Evolutionary conservation across 768 basidiomycete genomes (phyloP).

Genomic region (Mycena sanguinolenta): DNA sequence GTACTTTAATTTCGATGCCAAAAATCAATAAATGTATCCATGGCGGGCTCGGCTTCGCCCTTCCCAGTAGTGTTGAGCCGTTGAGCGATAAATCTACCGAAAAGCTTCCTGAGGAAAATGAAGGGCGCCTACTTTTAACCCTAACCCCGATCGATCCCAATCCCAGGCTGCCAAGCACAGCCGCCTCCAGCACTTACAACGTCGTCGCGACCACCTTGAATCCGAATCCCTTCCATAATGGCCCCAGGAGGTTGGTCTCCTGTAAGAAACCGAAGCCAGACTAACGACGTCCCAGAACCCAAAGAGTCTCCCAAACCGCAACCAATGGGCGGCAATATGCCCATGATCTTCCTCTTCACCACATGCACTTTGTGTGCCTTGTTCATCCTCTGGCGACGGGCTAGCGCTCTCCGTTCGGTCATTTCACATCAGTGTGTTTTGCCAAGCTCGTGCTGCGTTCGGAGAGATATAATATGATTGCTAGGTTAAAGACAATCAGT

Average conservation of each 20-base stretch:
- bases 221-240: not conserved
- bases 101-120: no score
- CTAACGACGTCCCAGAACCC: slow-evolving; percentile 59
- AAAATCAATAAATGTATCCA: no score
- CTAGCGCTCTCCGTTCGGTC: slow-evolving; percentile 65
- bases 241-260: slow-evolving; percentile 15
- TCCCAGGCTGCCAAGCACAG: no score
- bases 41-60: no score
- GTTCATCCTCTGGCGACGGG: slow-evolving; percentile 75
- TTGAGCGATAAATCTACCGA: no score
- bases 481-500: slow-evolving; percentile 70
- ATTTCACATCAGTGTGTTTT: slow-evolving; percentile 72
- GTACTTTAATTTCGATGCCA: no score
- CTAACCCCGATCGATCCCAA: no score
- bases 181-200: not conserved
- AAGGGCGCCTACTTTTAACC: no score
- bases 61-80: no score
- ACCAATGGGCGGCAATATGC: slow-evolving; percentile 70
- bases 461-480: not conserved
- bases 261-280: not conserved
- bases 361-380: slow-evolving; percentile 68
- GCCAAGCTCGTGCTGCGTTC: not conserved
- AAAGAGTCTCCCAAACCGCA: slow-evolving; percentile 70
- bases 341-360: slow-evolving; percentile 68
- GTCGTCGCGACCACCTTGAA: not conserved